A percentile compares a stretch with the other conserved stretches of the same genome.
Conservation (phyloP, 306 rosid species). For the Sesbania bispinosa region DNA sequence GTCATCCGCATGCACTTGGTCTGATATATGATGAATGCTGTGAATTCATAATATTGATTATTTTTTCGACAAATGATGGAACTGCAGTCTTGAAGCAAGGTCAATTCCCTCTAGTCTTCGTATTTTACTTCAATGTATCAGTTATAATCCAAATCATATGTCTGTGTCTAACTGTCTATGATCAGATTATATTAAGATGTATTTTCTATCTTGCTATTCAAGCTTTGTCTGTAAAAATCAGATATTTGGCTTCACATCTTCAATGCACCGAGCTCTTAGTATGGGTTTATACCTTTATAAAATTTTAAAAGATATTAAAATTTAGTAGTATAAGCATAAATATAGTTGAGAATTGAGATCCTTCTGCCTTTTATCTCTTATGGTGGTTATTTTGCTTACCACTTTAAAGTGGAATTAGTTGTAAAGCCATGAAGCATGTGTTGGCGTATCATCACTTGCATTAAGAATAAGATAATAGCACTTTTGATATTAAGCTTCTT, state of each 20-base stretch:
- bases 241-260: background rate
- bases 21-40: background rate
- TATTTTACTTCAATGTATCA: constrained; percentile 1
- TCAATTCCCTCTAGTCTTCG: background rate
- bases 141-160: background rate
- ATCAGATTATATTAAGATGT: background rate
- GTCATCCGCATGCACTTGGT: background rate
- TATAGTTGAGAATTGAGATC: background rate
- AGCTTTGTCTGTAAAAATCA: background rate
- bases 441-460: background rate
- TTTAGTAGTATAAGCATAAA: background rate
- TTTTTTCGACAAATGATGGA: background rate
- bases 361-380: background rate
- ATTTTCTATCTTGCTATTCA: background rate
- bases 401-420: constrained; percentile 26
- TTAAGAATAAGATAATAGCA: background rate
- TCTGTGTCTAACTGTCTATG: background rate
- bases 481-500: background rate
- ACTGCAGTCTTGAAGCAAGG: background rate
- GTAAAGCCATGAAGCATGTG: background rate
- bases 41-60: background rate
- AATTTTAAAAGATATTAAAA: too few relatives aligned
- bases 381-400: background rate
- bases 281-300: background rate
- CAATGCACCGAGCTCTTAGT: background rate